A percentile compares a stretch with the other conserved stretches of the same genome.
phyloP scores from a whole-genome alignment of 108 stramenopile genomes.

The Skeletonema grethae region DNA sequence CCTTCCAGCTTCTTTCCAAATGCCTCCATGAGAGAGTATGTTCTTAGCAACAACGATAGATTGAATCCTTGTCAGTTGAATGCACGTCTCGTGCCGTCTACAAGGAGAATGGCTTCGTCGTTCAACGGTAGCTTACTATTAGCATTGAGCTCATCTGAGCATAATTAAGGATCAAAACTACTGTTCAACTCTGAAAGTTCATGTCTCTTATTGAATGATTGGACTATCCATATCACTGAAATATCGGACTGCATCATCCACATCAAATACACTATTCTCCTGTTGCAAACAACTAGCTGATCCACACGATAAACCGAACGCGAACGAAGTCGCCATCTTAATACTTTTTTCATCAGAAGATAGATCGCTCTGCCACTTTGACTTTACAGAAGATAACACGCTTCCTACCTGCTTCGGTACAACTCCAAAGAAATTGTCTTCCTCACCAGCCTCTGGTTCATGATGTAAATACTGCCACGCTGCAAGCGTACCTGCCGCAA shows the following conservation, averaged over 20 bases:
- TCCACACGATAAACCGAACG: conserved; percentile 73
- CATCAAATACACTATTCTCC: conserved; percentile 79
- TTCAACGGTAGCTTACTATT: conserved; percentile 50
- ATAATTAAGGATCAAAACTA: neutral
- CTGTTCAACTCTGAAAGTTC: neutral
- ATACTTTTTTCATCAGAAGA: conserved; percentile 9
- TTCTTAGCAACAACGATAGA: conserved; percentile 68
- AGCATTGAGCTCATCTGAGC: conserved; percentile 29
- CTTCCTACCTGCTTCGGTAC: conserved; percentile 8
- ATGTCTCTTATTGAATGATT: neutral
- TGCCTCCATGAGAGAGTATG: conserved; percentile 69
- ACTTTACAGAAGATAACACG: neutral
- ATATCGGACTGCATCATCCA: conserved; percentile 54
- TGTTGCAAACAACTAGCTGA: conserved; percentile 74
- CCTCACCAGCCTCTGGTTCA: conserved; percentile 2
- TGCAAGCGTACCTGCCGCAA: conserved; percentile 81
- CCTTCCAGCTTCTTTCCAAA: conserved; percentile 29
- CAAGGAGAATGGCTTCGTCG: conserved; percentile 25
- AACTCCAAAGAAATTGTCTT: conserved; percentile 10
- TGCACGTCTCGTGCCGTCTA: conserved; percentile 61
- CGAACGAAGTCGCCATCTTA: conserved; percentile 38
- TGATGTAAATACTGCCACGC: conserved; percentile 67
- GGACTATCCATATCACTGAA: conserved; percentile 50
- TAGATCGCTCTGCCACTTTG: neutral
- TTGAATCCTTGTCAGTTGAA: conserved; percentile 73